A percentile compares a stretch with the other conserved stretches of the same genome.
phyloP scores from a whole-genome alignment of 306 rosid genomes.

The Pachyrhizus erosus region DNA sequence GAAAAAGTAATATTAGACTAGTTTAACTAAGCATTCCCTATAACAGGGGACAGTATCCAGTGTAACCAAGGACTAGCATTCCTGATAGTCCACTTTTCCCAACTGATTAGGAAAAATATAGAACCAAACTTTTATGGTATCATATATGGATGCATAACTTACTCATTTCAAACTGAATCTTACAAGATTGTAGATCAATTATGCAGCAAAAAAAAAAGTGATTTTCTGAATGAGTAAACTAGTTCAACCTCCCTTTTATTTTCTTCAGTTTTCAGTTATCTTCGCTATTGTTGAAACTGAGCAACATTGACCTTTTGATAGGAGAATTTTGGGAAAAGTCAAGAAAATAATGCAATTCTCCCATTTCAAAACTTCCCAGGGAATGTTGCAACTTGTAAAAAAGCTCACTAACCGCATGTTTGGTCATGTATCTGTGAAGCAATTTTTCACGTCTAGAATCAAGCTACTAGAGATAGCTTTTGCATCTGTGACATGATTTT shows the following conservation, averaged over 20 bases:
- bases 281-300: not conserved
- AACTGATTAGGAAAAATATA: not conserved
- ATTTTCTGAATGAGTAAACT: not conserved
- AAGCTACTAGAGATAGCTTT: not conserved
- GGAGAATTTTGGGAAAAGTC: not conserved
- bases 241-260: not conserved
- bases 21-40: constrained; percentile 22
- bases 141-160: constrained; percentile 7
- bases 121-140: not conserved
- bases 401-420: not conserved
- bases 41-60: not conserved
- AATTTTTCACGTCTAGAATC: not conserved
- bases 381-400: not conserved
- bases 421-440: not conserved
- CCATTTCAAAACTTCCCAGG: not conserved
- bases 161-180: constrained; percentile 27
- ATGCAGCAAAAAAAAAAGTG: not conserved
- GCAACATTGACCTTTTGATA: not conserved
- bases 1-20: constrained; percentile 14
- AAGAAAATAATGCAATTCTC: not conserved
- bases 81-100: not conserved
- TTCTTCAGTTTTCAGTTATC: constrained; percentile 20
- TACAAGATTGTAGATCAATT: not conserved
- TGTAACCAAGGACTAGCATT: constrained; percentile 20
- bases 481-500: not conserved